Evolutionary conservation across 441 rosid genomes (phyloP).

Genomic region (Pelargonium australe): DNA sequence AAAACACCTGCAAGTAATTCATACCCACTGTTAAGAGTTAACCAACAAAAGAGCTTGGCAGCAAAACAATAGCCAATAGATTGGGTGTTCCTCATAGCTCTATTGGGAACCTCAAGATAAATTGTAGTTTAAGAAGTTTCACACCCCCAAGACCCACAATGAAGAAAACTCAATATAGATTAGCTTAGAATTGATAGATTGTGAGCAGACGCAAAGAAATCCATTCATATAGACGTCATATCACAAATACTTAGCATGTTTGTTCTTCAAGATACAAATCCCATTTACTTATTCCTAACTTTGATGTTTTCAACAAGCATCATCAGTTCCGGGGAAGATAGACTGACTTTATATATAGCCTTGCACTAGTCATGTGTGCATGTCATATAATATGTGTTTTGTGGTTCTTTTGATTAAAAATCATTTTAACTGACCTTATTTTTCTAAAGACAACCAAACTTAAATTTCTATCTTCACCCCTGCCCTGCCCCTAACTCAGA

Average conservation of each 20-base stretch:
- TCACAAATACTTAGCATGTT: no score
- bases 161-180: no score
- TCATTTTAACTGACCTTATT: background rate
- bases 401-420: background rate
- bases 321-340: background rate
- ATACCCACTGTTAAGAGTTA: background rate
- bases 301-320: no score
- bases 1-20: constrained; percentile 54
- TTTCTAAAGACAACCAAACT: background rate
- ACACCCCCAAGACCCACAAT: no score
- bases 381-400: background rate
- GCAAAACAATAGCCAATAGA: background rate
- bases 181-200: no score
- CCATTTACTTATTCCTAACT: no score
- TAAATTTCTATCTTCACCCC: background rate
- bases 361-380: background rate
- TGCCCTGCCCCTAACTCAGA: background rate
- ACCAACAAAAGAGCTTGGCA: background rate
- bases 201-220: no score
- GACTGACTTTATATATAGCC: background rate
- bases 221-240: no score
- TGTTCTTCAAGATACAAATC: no score
- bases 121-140: background rate
- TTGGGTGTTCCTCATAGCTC: background rate
- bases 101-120: background rate